Evolutionary conservation across 768 basidiomycete genomes (phyloP).

Genomic region (Leccinum pellstonianum): DNA sequence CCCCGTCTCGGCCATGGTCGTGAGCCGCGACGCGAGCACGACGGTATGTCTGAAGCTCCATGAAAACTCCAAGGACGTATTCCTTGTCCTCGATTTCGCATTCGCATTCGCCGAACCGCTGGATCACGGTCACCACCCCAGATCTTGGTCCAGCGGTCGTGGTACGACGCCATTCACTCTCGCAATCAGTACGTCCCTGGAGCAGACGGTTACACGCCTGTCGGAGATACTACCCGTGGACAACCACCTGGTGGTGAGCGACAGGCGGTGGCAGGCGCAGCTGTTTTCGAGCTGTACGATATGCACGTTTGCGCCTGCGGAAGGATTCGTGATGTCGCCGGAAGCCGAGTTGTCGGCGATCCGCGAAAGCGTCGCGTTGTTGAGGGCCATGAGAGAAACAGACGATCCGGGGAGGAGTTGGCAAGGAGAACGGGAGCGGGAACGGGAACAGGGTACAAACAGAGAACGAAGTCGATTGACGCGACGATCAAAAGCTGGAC

Average conservation of each 20-base stretch:
- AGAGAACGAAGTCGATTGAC: neutral
- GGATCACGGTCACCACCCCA: slow-evolving; percentile 35
- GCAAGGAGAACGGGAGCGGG: neutral
- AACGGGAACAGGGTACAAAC: neutral
- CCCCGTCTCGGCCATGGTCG: slow-evolving; percentile 39
- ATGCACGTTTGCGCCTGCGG: slow-evolving; percentile 47
- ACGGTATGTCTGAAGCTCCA: slow-evolving; percentile 45
- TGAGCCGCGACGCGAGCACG: slow-evolving; percentile 64
- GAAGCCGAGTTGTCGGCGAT: slow-evolving; percentile 34
- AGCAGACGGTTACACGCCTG: slow-evolving; percentile 45
- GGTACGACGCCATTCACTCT: slow-evolving; percentile 45
- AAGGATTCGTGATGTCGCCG: slow-evolving; percentile 11
- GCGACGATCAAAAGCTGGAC: neutral
- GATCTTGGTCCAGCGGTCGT: neutral
- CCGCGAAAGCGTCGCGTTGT: slow-evolving; percentile 47
- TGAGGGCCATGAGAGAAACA: slow-evolving; percentile 40
- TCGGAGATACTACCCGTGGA: slow-evolving; percentile 48
- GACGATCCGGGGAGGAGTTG: slow-evolving; percentile 31
- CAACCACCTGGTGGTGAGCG: slow-evolving; percentile 39
- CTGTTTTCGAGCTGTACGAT: slow-evolving; percentile 58
- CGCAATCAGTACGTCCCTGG: slow-evolving; percentile 48
- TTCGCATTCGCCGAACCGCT: slow-evolving; percentile 41
- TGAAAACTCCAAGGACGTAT: slow-evolving; percentile 36
- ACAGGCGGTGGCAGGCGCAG: slow-evolving; percentile 61
- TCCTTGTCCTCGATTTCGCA: slow-evolving; percentile 62